Evolutionary conservation across 352 stramenopile species (phyloP), one percentile per base, ranked within the genome.

Genomic region (Plasmopara halstedii): DNA sequence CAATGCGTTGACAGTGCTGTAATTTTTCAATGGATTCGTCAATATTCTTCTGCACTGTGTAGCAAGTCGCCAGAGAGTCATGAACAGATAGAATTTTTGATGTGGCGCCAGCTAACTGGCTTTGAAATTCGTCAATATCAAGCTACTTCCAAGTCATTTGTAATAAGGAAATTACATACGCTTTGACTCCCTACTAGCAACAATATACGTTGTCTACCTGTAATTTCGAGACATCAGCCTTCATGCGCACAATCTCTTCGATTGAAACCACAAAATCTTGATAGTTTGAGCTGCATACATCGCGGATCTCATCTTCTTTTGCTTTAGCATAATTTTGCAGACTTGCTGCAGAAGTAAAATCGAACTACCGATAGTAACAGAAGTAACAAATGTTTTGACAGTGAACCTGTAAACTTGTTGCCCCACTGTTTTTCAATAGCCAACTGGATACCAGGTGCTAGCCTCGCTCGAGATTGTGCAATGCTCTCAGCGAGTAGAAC

Each of bases 241-340:
- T 90, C 71, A 90, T 86, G 50, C 69, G 69, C 29, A 88, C 73
- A 53, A 88, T 83, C 43, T 90, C 78, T 44, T 90, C 78, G 51
- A 90, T 87, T 19, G 78, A 87, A 33, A 86, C 68, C 26, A 87
- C 75, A 39, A 88, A 86, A 38, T 90, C 75, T 44, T 82, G 71
- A 53, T 88, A 82, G 41, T 90, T 85, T 19, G 76, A 64, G 47
- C 70, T 81, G 58, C 78, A 90, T 15, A 88, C 78, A n/a, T 64
- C 55, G 20, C 78, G 75, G 39, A 90, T 87, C 47, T 88, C 75
- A 15, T 62, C 74, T 42, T 88, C 78, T 39, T 90, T 90, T 5
- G 58, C 46, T 14, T 45, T 54, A 2, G 75, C 72, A 50, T 82
- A 82, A 41, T 68, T 59, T 32, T 81, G 70, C 11, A 90, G 56